Conservation (phyloP, 495 filamentous ascomycete species). For the Parathielavia appendiculata region DNA sequence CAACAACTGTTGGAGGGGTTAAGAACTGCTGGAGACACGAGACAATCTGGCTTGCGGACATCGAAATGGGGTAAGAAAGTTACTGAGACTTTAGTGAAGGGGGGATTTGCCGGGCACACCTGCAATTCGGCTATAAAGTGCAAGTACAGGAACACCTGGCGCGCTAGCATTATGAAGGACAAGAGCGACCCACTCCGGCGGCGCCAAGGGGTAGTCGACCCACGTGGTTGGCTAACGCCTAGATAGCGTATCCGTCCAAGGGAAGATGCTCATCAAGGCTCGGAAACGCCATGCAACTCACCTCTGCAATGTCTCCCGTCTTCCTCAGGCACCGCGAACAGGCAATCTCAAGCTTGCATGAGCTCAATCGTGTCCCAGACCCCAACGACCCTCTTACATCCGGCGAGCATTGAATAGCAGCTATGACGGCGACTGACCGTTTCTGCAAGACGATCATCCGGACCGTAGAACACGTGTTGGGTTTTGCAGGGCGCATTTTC, state of each 20-base stretch:
- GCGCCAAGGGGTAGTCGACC: background rate
- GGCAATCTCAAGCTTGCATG: conserved; percentile 5
- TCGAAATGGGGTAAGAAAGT: no score
- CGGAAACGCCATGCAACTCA: background rate
- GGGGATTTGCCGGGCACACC: no score
- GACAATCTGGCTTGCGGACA: no score
- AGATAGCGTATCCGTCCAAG: background rate
- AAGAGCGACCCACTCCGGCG: conserved; percentile 2
- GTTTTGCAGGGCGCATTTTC: conserved; percentile 10
- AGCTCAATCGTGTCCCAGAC: background rate
- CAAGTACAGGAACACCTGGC: no score
- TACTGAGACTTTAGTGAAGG: no score
- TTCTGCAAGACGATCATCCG: background rate
- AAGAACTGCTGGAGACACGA: no score
- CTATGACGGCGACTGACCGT: background rate
- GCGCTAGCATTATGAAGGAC: background rate
- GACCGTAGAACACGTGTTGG: conserved; percentile 2
- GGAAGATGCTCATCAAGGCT: conserved; percentile 5
- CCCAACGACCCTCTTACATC: background rate
- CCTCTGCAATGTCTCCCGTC: conserved; percentile 1
- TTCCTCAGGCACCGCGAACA: background rate
- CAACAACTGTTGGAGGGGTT: no score
- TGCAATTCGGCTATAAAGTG: no score
- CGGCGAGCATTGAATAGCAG: background rate
- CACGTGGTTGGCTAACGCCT: conserved; percentile 12